These are phyloP conservation scores for Hanseniaspora osmophila DNA, from an alignment of 805 yeast species.

Conservation along the genomic window DNA sequence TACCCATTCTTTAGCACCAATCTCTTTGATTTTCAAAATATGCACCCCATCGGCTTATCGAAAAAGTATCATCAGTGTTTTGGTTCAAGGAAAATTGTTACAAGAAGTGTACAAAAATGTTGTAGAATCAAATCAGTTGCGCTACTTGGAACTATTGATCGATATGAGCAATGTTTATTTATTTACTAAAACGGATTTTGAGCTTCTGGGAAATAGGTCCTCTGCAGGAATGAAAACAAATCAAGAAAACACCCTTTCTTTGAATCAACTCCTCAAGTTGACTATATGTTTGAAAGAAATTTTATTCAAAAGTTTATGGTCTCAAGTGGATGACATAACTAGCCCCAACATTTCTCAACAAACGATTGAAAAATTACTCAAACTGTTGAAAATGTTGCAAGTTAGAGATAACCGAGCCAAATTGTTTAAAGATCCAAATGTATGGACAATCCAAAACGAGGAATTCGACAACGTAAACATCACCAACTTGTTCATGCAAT, in stretches of 20 bases:
- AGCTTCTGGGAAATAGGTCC: conserved; percentile 9
- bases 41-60: neutral
- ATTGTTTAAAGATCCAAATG: conserved; percentile 9
- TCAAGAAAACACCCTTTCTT: conserved; percentile 7
- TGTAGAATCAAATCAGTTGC: neutral
- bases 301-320: conserved; percentile 15
- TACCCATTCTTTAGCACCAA: neutral
- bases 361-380: conserved; percentile 1
- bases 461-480: conserved; percentile 7
- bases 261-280: conserved; percentile 8
- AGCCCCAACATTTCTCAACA: neutral
- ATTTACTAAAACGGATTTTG: conserved; percentile 18
- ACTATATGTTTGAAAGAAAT: conserved; percentile 12
- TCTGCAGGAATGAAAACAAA: neutral
- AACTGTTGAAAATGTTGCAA: conserved; percentile 16
- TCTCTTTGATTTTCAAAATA: neutral
- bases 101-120: neutral
- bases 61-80: neutral
- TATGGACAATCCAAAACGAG: conserved; percentile 16
- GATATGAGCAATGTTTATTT: conserved; percentile 15
- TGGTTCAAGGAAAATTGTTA: neutral
- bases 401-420: conserved; percentile 18
- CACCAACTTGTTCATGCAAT: conserved; percentile 8
- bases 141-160: conserved; percentile 6
- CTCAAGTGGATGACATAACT: conserved; percentile 1